Evolutionary conservation across 106 monocot genomes (phyloP).

Genomic region (Dioscorea dumetorum): DNA sequence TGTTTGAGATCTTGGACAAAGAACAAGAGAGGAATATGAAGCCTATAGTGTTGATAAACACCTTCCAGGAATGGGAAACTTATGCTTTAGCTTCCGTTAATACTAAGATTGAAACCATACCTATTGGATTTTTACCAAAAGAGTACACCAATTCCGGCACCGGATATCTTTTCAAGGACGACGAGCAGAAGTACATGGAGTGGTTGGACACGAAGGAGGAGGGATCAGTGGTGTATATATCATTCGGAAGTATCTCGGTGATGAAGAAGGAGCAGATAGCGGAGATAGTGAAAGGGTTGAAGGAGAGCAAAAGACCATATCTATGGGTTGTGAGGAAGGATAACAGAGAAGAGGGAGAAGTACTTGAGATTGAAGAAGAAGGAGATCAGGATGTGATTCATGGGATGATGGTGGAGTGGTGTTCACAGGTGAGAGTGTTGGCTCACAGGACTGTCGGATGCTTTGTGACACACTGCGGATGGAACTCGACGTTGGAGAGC

Average conservation of each 20-base stretch:
- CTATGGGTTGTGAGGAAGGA: slow-evolving; percentile 39
- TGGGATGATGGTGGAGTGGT: slow-evolving; percentile 41
- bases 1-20: slow-evolving; percentile 7
- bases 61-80: slow-evolving; percentile 24
- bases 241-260: slow-evolving; percentile 36
- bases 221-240: slow-evolving; percentile 37
- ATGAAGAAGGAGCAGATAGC: slow-evolving; percentile 26
- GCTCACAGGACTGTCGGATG: slow-evolving; percentile 36
- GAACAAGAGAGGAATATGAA: not conserved
- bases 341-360: slow-evolving; percentile 1
- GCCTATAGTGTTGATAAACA: slow-evolving; percentile 34
- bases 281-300: slow-evolving; percentile 28
- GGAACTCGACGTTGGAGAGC: slow-evolving; percentile 48
- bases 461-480: slow-evolving; percentile 60
- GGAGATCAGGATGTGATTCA: not conserved
- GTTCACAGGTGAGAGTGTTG: slow-evolving; percentile 32
- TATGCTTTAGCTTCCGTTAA: not conserved
- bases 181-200: slow-evolving; percentile 30
- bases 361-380: slow-evolving; percentile 3
- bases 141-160: not conserved
- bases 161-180: slow-evolving; percentile 21
- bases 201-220: slow-evolving; percentile 42
- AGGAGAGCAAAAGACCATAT: slow-evolving; percentile 31
- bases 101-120: slow-evolving; percentile 6
- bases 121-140: slow-evolving; percentile 24